These are phyloP conservation scores for Huntiella moniliformis DNA, from an alignment of 2,329 filamentous ascomycete genomes.

Conservation along the genomic window DNA sequence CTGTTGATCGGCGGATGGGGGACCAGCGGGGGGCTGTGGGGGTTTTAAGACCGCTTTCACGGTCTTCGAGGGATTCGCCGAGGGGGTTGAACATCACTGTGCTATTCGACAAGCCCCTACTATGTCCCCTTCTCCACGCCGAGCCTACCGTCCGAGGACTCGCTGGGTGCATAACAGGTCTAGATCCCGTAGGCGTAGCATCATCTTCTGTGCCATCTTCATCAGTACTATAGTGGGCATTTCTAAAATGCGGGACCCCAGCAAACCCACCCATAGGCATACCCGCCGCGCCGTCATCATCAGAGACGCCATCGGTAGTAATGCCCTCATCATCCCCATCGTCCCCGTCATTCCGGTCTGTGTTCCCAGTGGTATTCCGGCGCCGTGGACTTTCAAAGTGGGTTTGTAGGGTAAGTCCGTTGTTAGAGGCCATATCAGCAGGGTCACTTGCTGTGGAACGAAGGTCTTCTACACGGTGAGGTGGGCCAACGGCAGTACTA, in stretches of 20 bases:
- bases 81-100: conserved; percentile 72
- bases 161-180: conserved; percentile 15
- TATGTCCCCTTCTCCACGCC: conserved; percentile 28
- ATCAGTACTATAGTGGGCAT: conserved; percentile 13
- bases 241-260: neutral
- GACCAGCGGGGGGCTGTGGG: conserved; percentile 25
- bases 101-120: conserved; percentile 57
- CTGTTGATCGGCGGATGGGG: conserved; percentile 18
- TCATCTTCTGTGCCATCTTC: conserved; percentile 34
- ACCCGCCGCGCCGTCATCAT: too few species aligned
- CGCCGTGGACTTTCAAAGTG: conserved; percentile 4
- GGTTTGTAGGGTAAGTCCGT: conserved; percentile 18
- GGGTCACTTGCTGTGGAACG: conserved; percentile 45
- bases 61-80: conserved; percentile 18
- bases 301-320: conserved; percentile 18
- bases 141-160: too few species aligned
- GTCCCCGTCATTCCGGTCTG: conserved; percentile 50
- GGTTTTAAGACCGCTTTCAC: conserved; percentile 22
- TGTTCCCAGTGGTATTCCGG: conserved; percentile 20
- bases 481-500: conserved; percentile 31
- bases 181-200: conserved; percentile 28
- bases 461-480: conserved; percentile 33
- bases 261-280: too few species aligned
- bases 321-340: conserved; percentile 64
- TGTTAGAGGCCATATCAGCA: conserved; percentile 40